These are phyloP conservation scores for Neonectria neomacrospora DNA, from an alignment of 2,329 filamentous ascomycete genomes.

Conservation along the genomic window DNA sequence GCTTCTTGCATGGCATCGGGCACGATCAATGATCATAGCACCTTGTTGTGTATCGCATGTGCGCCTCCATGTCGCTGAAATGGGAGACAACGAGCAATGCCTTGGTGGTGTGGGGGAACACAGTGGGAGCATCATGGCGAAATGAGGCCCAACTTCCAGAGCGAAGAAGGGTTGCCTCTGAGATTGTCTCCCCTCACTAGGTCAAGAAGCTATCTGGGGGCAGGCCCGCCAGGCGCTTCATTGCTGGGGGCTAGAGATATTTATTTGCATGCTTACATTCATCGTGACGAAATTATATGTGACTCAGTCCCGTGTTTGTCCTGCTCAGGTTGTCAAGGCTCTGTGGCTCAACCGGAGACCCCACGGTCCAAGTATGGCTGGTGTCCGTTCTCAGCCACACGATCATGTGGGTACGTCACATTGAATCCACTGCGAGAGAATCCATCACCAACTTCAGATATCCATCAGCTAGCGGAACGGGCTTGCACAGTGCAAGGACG, in stretches of 20 bases:
- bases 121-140: constrained; percentile 11
- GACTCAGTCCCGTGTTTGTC: not conserved
- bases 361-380: constrained; percentile 31
- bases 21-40: constrained; percentile 13
- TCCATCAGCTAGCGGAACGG: constrained; percentile 20
- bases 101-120: not conserved
- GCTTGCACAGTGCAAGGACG: constrained; percentile 21
- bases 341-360: not conserved
- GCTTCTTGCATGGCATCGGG: constrained; percentile 1
- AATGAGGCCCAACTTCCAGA: not conserved
- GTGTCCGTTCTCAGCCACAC: constrained; percentile 19
- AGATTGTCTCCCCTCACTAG: not conserved
- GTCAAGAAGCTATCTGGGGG: not conserved
- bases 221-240: not conserved
- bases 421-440: constrained; percentile 43
- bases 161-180: constrained; percentile 12
- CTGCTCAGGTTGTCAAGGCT: not conserved
- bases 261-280: not conserved
- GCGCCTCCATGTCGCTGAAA: constrained; percentile 1
- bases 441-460: constrained; percentile 41
- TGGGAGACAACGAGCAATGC: constrained; percentile 6
- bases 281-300: not conserved
- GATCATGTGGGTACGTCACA: constrained; percentile 29
- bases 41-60: constrained; percentile 7
- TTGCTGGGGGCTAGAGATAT: not conserved